Percentiles rank a stretch among this genome's conserved stretches.
These are phyloP conservation scores for Maudiozyma turicensis DNA, from an alignment of 805 yeast species.

Conservation along the genomic window DNA sequence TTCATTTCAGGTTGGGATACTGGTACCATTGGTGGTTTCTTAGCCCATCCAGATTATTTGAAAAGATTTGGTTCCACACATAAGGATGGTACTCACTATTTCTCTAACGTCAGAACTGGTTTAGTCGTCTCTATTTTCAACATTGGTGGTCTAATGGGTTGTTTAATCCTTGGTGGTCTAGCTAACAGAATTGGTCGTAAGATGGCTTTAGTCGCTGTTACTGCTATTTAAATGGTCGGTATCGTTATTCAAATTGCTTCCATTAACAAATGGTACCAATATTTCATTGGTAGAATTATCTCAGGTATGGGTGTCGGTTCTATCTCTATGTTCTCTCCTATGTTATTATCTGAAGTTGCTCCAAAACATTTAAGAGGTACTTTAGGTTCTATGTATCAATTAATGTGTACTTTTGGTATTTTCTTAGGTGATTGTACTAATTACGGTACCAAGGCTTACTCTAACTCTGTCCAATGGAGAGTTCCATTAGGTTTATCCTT, in stretches of 20 bases:
- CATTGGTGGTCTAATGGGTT: constrained; percentile 63
- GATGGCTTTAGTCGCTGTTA: constrained; percentile 51
- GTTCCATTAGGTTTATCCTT: constrained; percentile 52
- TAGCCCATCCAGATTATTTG: constrained; percentile 47
- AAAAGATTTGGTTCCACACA: constrained; percentile 40
- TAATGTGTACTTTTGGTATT: constrained; percentile 62
- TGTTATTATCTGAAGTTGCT: constrained; percentile 45
- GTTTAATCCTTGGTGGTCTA: constrained; percentile 57
- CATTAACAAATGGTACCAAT: constrained; percentile 45
- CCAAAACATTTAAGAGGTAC: constrained; percentile 38
- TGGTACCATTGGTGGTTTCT: constrained; percentile 60
- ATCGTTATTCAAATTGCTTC: constrained; percentile 50
- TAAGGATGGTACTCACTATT: constrained; percentile 31
- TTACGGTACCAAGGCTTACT: constrained; percentile 49
- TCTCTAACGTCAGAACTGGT: constrained; percentile 40
- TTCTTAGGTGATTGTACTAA: constrained; percentile 67
- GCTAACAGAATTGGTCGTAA: constrained; percentile 63
- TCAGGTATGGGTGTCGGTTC: constrained; percentile 74
- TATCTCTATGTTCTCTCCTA: constrained; percentile 64
- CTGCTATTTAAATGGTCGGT: constrained; percentile 51
- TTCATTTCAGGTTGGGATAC: constrained; percentile 1
- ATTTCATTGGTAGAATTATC: constrained; percentile 54
- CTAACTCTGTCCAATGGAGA: constrained; percentile 71
- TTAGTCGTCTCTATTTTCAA: constrained; percentile 48
- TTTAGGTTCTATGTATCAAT: constrained; percentile 36